phyloP scores from a whole-genome alignment of 1,284 basidiomycete genomes.

The Omphalotus olearius region DNA sequence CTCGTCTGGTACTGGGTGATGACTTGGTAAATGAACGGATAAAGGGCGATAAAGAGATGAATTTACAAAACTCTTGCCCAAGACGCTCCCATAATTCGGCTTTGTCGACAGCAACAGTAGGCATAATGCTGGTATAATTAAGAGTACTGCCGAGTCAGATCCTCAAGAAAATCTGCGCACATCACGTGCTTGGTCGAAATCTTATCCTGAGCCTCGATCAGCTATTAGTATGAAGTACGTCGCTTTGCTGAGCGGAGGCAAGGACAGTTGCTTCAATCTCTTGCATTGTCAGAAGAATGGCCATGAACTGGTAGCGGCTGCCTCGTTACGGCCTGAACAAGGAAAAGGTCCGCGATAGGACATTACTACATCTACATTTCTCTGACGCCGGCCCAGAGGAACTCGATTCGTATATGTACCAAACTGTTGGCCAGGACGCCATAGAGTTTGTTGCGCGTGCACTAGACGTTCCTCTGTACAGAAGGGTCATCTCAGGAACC shows the following conservation, averaged over 20 bases:
- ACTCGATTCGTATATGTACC: slow-evolving; percentile 98
- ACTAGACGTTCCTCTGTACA: slow-evolving; percentile 83
- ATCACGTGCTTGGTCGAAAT: too few species aligned
- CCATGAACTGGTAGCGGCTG: slow-evolving; percentile 87
- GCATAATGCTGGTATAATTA: slow-evolving; percentile 51
- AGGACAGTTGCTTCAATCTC: slow-evolving; percentile 97
- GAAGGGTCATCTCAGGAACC: slow-evolving; percentile 75
- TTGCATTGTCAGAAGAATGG: slow-evolving; percentile 86
- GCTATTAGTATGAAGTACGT: slow-evolving; percentile 94
- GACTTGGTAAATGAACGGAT: slow-evolving; percentile 9
- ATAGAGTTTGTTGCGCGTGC: slow-evolving; percentile 86
- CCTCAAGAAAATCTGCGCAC: too few species aligned
- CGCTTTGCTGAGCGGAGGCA: slow-evolving; percentile 94
- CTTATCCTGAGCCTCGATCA: too few species aligned
- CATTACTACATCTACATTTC: slow-evolving; percentile 15
- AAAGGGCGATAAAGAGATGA: slow-evolving; percentile 20
- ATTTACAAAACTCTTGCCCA: slow-evolving; percentile 76
- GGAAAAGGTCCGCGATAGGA: slow-evolving; percentile 68
- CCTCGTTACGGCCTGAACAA: slow-evolving; percentile 78
- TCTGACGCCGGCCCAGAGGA: slow-evolving; percentile 65
- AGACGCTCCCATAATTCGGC: slow-evolving; percentile 89
- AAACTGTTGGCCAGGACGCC: slow-evolving; percentile 95
- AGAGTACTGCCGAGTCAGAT: too few species aligned
- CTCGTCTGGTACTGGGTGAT: slow-evolving; percentile 74
- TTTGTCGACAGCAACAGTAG: slow-evolving; percentile 94